These are phyloP conservation scores for Penicillium antarcticum DNA, from an alignment of 495 filamentous ascomycete species.

Conservation along the genomic window DNA sequence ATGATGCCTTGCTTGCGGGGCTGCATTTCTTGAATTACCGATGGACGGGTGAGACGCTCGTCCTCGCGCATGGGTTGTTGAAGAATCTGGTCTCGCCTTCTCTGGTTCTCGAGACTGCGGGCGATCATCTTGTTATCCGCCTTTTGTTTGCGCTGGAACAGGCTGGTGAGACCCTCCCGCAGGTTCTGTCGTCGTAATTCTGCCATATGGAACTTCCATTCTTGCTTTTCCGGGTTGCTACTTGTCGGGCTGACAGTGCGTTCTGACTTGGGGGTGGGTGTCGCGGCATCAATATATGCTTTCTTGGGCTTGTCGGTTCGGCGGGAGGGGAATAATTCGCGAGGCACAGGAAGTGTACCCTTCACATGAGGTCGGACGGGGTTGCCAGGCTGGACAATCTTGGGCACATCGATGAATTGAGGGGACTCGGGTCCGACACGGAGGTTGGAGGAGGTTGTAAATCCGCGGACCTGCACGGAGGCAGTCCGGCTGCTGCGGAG, in stretches of 20 bases:
- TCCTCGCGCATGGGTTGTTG: slow-evolving; percentile 53
- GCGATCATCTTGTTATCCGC: slow-evolving; percentile 35
- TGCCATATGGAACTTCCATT: slow-evolving; percentile 63
- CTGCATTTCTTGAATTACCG: slow-evolving; percentile 41
- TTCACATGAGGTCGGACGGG: slow-evolving; percentile 52
- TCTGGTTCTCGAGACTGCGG: slow-evolving; percentile 34
- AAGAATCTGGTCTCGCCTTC: slow-evolving; percentile 43
- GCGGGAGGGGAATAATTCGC: slow-evolving; percentile 56
- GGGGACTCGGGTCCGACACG: slow-evolving; percentile 64
- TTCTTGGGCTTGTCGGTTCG: slow-evolving; percentile 49
- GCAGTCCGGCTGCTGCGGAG: slow-evolving; percentile 41
- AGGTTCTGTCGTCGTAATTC: slow-evolving; percentile 58
- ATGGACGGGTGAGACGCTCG: slow-evolving; percentile 57
- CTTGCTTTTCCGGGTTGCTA: slow-evolving; percentile 46
- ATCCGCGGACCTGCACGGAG: slow-evolving; percentile 44
- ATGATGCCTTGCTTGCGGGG: slow-evolving; percentile 36
- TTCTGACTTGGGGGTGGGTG: slow-evolving; percentile 33
- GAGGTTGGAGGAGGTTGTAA: slow-evolving; percentile 35
- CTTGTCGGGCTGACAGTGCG: slow-evolving; percentile 27
- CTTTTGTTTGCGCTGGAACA: slow-evolving; percentile 52
- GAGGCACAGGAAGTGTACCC: slow-evolving; percentile 68
- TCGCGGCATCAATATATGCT: slow-evolving; percentile 48
- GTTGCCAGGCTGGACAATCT: slow-evolving; percentile 43
- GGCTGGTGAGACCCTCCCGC: slow-evolving; percentile 56
- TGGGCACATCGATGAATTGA: slow-evolving; percentile 68